Base-by-base conservation (phyloP, 768 basidiomycete genomes). In the Strobilomyces confusus region DNA sequence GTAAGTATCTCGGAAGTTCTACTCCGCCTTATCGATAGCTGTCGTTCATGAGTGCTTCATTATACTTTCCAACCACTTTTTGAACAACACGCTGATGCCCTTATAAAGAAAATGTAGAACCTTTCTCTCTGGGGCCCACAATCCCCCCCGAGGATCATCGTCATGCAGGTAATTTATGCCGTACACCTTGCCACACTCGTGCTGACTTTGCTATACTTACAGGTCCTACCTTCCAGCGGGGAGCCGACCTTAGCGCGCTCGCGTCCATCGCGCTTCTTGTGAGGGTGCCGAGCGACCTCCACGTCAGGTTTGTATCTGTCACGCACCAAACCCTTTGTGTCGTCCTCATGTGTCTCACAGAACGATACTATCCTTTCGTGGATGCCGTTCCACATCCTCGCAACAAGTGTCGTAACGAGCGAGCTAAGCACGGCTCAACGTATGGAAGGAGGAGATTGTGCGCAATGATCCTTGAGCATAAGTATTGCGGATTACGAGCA, bases 181-280 rank as follows among this genome's bases (percentile, higher is more conserved):
- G 52, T 59, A 65, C 52, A 26, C 48, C 34, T 51, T 45, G 44
- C 52, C 43, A 55, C 38, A 37, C 48, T 26, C 12, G 30, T 30
- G 29, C 49, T 63, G 44, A 63, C 55, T 48, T 43, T 30, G 17
- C 54, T 45, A 29, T 43, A 43, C 34, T 32, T 49, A 37, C 52
- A 71, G 69, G 64, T 60, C 64, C 59, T 69, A 30, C 73, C 75
- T 76, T 57, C 67, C 73, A 73, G 68, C 71, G 68, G 64, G 61
- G 66, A 73, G 73, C 74, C 76, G 72, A 72, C 73, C 75, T 73
- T 69, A 73, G 73, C 76, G 73, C 77, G 73, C 69, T 79, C 76
- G 83, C 80, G 69, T 82, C 80, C 81, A 84, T 85, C 84, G 82
- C 83, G 84, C 81, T 85, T 86, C 76, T 77, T 77, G 74, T 76